Base-by-base conservation (phyloP, 192 early-diverging fungal species). In the Mortierella antarctica region DNA sequence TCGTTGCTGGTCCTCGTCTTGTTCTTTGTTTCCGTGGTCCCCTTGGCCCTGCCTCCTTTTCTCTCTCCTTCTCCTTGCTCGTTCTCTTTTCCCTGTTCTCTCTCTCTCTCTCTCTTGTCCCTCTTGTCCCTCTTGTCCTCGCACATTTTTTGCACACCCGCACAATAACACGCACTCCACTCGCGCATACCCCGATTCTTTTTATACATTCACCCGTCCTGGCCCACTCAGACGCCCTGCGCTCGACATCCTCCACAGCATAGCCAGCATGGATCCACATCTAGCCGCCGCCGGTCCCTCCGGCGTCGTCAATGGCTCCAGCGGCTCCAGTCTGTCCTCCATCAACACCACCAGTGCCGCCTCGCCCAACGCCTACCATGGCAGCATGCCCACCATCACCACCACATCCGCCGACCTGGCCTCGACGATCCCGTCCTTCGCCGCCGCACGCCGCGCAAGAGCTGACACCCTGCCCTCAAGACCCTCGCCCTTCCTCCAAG, bases 391-490 rank as follows among this genome's bases (percentile, higher is more conserved):
- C 46, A 72, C 64, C 10, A 80, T 80, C 58, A 72, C 77, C 41
- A 62, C 75, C 21, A 71, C 76, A 5, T 80, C 77, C 15, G 70
- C 70, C 10, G 77, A 80, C 65, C 50, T 80, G 21, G 59, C 47
- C 40, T 39, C 64, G 12, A 60, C 65, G 7, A 71, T 80, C 52
- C 77, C 77, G 49, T 80, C 77, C 49, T 72, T 72, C 39, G 67
- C 78, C 41, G 77, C 83, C 23, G 73, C 70, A 13, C 82, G 86
- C 50, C 86, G 86, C 6, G 82, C 86, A 48, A 72, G 86, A 50
- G 86, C 86, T 14, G 86, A 87, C 62, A 87, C 86, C 41, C 52
- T 87, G 47, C 86, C 86, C 12, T 85, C 86, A 41, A 50, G 77
- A 51, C 69, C 77, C 18, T 62, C 77, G 23, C 54, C 54, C 10